Percentiles rank a stretch among this genome's conserved stretches.
phyloP scores from a whole-genome alignment of 352 stramenopile species.

The Phytophthora multivora region DNA sequence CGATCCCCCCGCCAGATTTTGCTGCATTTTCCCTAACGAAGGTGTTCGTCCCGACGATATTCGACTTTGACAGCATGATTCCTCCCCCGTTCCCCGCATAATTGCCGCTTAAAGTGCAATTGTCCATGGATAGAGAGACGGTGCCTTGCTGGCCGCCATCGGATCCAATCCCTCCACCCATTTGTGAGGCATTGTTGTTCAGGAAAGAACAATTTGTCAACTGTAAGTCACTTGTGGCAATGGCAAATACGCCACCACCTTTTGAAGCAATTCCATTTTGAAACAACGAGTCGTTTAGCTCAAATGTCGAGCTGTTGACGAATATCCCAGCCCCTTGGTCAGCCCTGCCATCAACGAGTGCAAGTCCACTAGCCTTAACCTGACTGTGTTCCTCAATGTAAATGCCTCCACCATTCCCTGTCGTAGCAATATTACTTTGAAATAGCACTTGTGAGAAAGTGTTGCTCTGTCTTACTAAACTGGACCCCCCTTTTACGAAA shows the following conservation, averaged over 20 bases:
- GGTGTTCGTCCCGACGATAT: constrained; percentile 27
- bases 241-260: constrained; percentile 40
- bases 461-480: constrained; percentile 2
- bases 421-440: constrained; percentile 17
- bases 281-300: constrained; percentile 20
- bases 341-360: constrained; percentile 18
- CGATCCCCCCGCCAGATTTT: constrained; percentile 35
- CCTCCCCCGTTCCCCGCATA: constrained; percentile 31
- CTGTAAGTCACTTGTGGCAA: constrained; percentile 15
- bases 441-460: constrained; percentile 15
- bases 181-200: constrained; percentile 33
- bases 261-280: constrained; percentile 16
- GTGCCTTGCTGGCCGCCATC: constrained; percentile 8
- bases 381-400: constrained; percentile 25
- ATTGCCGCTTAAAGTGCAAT: constrained; percentile 33
- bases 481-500: constrained; percentile 11
- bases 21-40: constrained; percentile 27
- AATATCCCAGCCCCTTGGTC: constrained; percentile 34
- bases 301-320: constrained; percentile 22
- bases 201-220: constrained; percentile 30
- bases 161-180: constrained; percentile 34
- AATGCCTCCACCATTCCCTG: constrained; percentile 26
- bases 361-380: constrained; percentile 18
- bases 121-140: constrained; percentile 24
- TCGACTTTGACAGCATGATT: constrained; percentile 33